Base-by-base conservation (phyloP, 2,329 filamentous ascomycete genomes). In the Colletotrichum tofieldiae region DNA sequence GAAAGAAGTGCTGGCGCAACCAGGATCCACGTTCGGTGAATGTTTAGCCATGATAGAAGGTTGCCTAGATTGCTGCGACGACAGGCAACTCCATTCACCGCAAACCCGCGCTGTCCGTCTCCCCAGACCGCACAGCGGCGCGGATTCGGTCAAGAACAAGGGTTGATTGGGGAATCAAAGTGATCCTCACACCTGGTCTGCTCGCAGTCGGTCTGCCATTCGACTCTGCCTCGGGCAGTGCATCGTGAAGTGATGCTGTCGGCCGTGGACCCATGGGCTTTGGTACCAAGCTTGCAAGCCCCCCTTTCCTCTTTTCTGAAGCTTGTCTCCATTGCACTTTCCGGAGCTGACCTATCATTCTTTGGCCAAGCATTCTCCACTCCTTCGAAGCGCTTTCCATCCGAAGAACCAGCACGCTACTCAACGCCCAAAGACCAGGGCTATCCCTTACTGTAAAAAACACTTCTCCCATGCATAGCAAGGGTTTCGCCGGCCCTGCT, bases 201-300 rank as follows among this genome's bases (percentile, higher is more conserved):
- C 23, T n/a, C 29, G 20, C 32, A 37, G 43, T 20, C 29, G 16
- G 59, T 51, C 59, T 62, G 32, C 32, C 32, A 16, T 12, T 23
- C 8, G 51, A 39, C 54, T 58, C n/a, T 35, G 54, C 12, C 23
- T 35, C n/a, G 32, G 60, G 60, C 60, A 29, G 60, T 51, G 45
- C 45, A 51, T 47, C 5, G 32, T 23, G 47, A 63, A 39, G 11
- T 14, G 60, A 63, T 39, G 60, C 60, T 63, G 45, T 52, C 47
- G 45, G 23, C 9, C 18, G 6, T 18, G 14, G 9, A 8, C 45
- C 9, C n/a, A 2, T 39, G 26, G 8, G 12, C 35, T 35, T 9
- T 12, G 8, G 8, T 29, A 11, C 26, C 16, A 29, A 16, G 23
- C 9, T 9, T 37, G 60, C 29, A 41, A 52, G n/a, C 5, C 35